phyloP scores from a whole-genome alignment of 2,329 filamentous ascomycete genomes.

The Aspergillus uvarum region DNA sequence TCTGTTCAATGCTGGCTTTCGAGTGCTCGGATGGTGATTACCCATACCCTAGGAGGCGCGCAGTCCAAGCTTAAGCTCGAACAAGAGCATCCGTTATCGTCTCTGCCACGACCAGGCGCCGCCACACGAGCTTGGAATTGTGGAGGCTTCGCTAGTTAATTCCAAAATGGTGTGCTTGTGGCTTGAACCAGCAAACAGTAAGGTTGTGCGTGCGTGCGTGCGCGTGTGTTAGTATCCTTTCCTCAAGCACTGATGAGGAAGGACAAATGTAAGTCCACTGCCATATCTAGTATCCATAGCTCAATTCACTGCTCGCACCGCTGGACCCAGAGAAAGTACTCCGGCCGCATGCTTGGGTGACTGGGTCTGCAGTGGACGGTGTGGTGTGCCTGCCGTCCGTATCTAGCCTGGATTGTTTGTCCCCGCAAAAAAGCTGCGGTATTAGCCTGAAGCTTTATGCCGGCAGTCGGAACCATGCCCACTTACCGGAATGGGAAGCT shows the following conservation, averaged over 20 bases:
- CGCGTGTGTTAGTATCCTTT: background rate
- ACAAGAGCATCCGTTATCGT: background rate
- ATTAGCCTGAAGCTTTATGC: conserved; percentile 1
- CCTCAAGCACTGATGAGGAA: background rate
- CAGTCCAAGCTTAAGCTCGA: background rate
- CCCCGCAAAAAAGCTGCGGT: conserved; percentile 7
- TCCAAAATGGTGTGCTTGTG: background rate
- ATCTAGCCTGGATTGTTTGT: background rate
- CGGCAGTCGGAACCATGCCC: conserved; percentile 1
- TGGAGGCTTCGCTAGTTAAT: background rate
- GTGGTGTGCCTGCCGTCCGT: background rate
- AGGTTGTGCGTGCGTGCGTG: no score
- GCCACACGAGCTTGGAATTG: background rate
- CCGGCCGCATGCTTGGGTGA: background rate
- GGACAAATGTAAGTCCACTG: no score
- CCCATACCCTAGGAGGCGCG: background rate
- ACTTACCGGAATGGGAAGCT: background rate
- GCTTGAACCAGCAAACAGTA: background rate
- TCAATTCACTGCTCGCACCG: no score
- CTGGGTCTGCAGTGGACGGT: background rate
- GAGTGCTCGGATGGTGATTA: background rate
- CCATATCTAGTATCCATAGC: no score
- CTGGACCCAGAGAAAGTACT: background rate
- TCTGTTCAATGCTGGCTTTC: background rate
- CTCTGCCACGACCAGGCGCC: background rate